Conservation (phyloP, 176 grass and related monocot genomes). For the Hordeum vulgare region DNA sequence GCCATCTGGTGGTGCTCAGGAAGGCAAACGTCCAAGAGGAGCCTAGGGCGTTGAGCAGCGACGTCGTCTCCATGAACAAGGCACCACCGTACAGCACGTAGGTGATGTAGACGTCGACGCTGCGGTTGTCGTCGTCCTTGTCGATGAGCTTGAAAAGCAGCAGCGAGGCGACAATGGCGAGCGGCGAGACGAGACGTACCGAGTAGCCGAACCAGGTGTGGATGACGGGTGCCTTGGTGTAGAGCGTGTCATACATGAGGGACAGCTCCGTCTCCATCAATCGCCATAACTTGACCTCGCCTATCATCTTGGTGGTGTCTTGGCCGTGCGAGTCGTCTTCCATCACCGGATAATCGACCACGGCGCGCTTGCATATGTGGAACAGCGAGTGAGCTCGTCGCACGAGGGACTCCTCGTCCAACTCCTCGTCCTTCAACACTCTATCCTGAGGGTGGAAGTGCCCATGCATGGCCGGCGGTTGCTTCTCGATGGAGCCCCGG, state of each 20-base stretch:
- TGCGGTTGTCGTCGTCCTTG: not conserved
- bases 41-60: not conserved
- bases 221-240: too few species aligned
- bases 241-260: too few species aligned
- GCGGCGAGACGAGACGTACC: not conserved
- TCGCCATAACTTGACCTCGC: too few species aligned
- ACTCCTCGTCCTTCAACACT: not conserved
- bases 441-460: not conserved
- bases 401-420: too few species aligned
- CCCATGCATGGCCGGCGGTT: too few species aligned
- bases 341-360: not conserved
- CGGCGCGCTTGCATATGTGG: not conserved
- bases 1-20: not conserved
- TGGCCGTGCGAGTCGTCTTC: too few species aligned
- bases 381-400: not conserved
- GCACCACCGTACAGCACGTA: not conserved
- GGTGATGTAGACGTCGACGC: not conserved
- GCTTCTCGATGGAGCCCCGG: not conserved
- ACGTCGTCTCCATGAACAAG: not conserved
- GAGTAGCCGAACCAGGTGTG: not conserved
- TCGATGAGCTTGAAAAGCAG: too few species aligned
- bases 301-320: too few species aligned
- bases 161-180: not conserved
- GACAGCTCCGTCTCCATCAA: too few species aligned
- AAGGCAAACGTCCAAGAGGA: not conserved